phyloP scores from a whole-genome alignment of 805 yeast genomes.

The Myxozyma neotropica region DNA sequence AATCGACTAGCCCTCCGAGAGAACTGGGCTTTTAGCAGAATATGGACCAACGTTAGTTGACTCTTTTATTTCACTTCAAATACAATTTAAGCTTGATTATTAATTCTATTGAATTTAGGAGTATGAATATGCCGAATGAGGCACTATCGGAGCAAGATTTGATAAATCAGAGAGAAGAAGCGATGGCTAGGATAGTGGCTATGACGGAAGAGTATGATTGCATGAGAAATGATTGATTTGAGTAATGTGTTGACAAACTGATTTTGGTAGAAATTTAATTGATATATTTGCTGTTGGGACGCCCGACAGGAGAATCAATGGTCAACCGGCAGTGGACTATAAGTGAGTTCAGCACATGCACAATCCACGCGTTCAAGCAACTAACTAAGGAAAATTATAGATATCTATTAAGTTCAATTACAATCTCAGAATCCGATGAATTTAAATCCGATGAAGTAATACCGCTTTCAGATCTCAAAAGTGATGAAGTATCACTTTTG shows the following conservation, averaged over 20 bases:
- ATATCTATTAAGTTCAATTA: slow-evolving; percentile 12
- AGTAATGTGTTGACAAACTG: background rate
- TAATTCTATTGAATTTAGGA: background rate
- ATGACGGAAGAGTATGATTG: slow-evolving; percentile 29
- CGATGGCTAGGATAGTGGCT: slow-evolving; percentile 31
- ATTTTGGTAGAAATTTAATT: slow-evolving; percentile 25
- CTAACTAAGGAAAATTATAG: slow-evolving; percentile 1
- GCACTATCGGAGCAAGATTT: background rate
- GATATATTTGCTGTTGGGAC: slow-evolving; percentile 34
- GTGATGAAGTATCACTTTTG: slow-evolving; percentile 18
- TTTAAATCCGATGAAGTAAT: slow-evolving; percentile 3
- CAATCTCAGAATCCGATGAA: slow-evolving; percentile 3
- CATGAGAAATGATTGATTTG: background rate
- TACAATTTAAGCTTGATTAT: background rate
- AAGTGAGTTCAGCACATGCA: slow-evolving; percentile 10
- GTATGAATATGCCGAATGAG: slow-evolving; percentile 23
- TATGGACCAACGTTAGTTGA: slow-evolving; percentile 31
- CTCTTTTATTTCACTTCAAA: background rate
- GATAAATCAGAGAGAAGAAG: slow-evolving; percentile 23
- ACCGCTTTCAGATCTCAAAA: slow-evolving; percentile 7
- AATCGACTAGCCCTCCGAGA: slow-evolving; percentile 24
- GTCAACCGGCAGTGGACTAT: slow-evolving; percentile 23
- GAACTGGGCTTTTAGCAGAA: slow-evolving; percentile 28
- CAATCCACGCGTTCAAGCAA: background rate
- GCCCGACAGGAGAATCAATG: slow-evolving; percentile 24